A percentile compares a stretch with the other conserved stretches of the same genome.
Conservation (phyloP, 2,329 filamentous ascomycete genomes). For the Aspergillus chevalieri region DNA sequence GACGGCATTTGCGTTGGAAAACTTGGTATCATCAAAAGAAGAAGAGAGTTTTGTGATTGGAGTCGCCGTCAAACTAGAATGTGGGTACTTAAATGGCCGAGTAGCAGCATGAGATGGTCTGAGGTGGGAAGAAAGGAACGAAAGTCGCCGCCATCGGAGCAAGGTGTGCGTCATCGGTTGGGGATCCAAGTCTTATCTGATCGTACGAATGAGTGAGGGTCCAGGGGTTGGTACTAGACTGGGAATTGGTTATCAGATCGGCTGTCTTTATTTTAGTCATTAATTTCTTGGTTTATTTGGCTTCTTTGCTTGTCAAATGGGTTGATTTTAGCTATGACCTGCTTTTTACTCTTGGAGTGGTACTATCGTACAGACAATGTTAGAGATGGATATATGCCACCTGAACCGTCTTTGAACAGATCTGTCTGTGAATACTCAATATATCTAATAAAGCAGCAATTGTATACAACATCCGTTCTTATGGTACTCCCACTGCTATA, state of each 20-base stretch:
- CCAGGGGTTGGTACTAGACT: no score
- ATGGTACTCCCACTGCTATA: background rate
- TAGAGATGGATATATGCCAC: no score
- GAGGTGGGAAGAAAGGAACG: conserved; percentile 2
- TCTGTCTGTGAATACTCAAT: no score
- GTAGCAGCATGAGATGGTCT: background rate
- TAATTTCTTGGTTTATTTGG: background rate
- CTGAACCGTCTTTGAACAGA: no score
- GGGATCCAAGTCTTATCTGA: conserved; percentile 6
- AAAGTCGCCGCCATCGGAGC: conserved; percentile 13
- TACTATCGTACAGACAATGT: no score
- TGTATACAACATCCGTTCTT: no score
- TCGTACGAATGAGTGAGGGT: background rate
- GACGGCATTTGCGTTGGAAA: conserved; percentile 13
- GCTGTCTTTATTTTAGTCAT: background rate
- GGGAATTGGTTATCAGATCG: background rate
- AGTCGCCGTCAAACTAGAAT: background rate
- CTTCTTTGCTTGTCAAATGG: background rate
- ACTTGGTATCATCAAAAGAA: background rate
- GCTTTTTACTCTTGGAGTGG: no score
- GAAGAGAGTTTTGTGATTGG: background rate
- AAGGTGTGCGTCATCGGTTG: conserved; percentile 13
- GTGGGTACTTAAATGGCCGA: background rate
- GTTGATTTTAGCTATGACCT: no score
- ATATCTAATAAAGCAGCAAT: no score